phyloP scores from a whole-genome alignment of 208 protist species.

The Balamuthia mandrillaris region DNA sequence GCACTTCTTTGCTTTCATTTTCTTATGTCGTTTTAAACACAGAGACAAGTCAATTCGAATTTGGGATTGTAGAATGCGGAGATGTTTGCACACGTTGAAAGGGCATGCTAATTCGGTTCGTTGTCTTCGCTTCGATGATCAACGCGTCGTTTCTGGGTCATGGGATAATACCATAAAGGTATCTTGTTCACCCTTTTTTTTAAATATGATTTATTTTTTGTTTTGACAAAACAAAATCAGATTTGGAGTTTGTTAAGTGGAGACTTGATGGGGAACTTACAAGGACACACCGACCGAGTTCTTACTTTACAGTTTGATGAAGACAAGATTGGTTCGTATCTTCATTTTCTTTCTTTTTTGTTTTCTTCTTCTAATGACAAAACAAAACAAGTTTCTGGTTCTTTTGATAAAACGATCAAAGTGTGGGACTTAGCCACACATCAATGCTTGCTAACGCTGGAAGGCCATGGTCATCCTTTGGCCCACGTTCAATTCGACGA shows the following conservation, averaged over 20 bases:
- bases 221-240: neutral
- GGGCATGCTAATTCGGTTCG: slow-evolving; percentile 1
- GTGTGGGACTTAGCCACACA: neutral
- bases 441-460: neutral
- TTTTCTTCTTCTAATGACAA: neutral
- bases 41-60: neutral
- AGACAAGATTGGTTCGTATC: neutral
- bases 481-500: slow-evolving; percentile 10
- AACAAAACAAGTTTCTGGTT: neutral
- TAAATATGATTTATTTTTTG: neutral
- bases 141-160: neutral
- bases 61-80: neutral
- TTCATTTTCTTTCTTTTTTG: neutral
- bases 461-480: neutral
- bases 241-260: neutral
- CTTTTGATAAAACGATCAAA: neutral
- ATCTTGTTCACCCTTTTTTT: neutral
- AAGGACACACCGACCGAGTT: neutral
- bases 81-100: neutral
- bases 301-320: slow-evolving; percentile 10
- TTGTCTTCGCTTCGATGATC: slow-evolving; percentile 1
- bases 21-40: too few species aligned
- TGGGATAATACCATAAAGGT: slow-evolving; percentile 26
- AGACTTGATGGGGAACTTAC: neutral
- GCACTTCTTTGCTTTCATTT: too few species aligned